A percentile compares a stretch with the other conserved stretches of the same genome.
These are phyloP conservation scores for Haberlea rhodopensis DNA, from an alignment of 257 asterid species.

Conservation along the genomic window DNA sequence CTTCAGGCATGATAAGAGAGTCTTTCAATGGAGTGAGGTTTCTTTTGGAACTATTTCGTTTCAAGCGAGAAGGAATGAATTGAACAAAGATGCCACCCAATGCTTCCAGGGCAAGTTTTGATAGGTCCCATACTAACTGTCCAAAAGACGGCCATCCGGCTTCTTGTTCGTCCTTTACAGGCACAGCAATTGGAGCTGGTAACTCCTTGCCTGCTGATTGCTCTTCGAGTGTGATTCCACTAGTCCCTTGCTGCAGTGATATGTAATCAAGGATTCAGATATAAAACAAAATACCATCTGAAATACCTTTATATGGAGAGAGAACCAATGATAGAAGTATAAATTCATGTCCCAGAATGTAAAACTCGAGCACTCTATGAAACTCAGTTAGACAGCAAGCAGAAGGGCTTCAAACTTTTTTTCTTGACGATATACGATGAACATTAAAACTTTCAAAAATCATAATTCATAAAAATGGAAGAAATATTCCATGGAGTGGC, in stretches of 20 bases:
- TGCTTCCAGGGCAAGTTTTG: constrained; percentile 61
- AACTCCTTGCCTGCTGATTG: constrained; percentile 44
- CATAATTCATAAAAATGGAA: background rate
- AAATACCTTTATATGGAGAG: background rate
- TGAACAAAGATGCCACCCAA: constrained; percentile 43
- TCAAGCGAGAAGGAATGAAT: constrained; percentile 41
- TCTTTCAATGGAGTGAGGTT: constrained; percentile 88
- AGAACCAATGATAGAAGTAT: background rate
- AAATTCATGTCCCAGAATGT: background rate
- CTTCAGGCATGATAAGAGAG: constrained; percentile 81
- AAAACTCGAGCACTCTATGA: background rate
- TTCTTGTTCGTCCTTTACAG: constrained; percentile 58
- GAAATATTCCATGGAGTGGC: background rate
- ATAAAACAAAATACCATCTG: background rate
- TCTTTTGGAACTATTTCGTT: constrained; percentile 31
- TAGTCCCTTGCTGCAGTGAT: constrained; percentile 49
- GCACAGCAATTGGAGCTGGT: constrained; percentile 37
- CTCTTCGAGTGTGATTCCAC: constrained; percentile 35
- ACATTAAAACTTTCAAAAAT: constrained; percentile 4
- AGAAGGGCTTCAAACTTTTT: background rate
- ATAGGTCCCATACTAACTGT: constrained; percentile 68
- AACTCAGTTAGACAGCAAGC: background rate
- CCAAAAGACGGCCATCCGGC: constrained; percentile 94
- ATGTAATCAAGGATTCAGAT: constrained; percentile 1
- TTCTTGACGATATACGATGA: background rate